A percentile compares a stretch with the other conserved stretches of the same genome.
phyloP scores from a whole-genome alignment of 129 eudicot species.

The Chrysanthemum seticuspe region DNA sequence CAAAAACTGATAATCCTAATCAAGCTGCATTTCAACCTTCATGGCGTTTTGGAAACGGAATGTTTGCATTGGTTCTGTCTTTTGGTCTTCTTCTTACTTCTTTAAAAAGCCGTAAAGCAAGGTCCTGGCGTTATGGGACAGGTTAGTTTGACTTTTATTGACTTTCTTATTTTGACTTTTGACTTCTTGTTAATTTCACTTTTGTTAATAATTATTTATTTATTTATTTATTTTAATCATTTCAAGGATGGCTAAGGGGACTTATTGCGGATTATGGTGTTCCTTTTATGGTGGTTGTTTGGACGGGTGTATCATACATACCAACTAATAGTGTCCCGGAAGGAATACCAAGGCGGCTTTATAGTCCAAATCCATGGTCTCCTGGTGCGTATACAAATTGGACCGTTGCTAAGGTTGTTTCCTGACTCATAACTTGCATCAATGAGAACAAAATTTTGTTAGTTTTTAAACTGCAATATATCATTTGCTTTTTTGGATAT shows the following conservation, averaged over 20 bases:
- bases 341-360: slow-evolving; percentile 93
- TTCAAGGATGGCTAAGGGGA: slow-evolving; percentile 89
- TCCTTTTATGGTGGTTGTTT: slow-evolving; percentile 89
- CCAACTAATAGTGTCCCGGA: slow-evolving; percentile 81
- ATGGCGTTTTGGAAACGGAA: slow-evolving; percentile 98
- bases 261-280: slow-evolving; percentile 95
- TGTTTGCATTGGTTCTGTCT: slow-evolving; percentile 96
- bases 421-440: slow-evolving; percentile 15
- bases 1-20: slow-evolving; percentile 68
- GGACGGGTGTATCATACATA: slow-evolving; percentile 92
- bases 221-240: background rate
- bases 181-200: too few species aligned
- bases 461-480: background rate
- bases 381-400: slow-evolving; percentile 93
- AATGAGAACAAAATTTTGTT: background rate
- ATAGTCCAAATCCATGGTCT: slow-evolving; percentile 99
- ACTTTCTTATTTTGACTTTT: too few species aligned
- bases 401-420: slow-evolving; percentile 89
- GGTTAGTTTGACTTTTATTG: slow-evolving; percentile 34
- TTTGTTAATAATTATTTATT: slow-evolving; percentile 13
- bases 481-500: background rate
- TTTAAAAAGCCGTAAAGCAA: slow-evolving; percentile 89
- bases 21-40: slow-evolving; percentile 68
- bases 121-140: slow-evolving; percentile 98
- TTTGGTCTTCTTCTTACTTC: slow-evolving; percentile 95